These are phyloP conservation scores for Chlorella ohadii DNA, from an alignment of 139 green algal genomes.

Conservation along the genomic window DNA sequence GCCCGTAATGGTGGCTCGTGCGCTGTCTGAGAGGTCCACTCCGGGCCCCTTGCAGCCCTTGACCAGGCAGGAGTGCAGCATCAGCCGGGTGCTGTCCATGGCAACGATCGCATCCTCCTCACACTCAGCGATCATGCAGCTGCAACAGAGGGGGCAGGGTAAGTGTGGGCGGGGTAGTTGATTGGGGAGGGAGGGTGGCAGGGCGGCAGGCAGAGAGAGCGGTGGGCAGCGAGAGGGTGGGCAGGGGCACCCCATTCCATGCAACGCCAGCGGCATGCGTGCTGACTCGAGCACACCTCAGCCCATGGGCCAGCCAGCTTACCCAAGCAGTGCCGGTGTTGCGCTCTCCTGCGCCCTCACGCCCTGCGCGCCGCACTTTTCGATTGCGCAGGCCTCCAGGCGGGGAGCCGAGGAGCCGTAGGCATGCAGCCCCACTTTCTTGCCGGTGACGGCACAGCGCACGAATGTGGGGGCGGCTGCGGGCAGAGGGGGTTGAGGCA, in stretches of 20 bases:
- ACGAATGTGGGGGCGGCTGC: conserved; percentile 47
- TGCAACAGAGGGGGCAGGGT: neutral
- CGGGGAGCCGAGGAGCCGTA: conserved; percentile 20
- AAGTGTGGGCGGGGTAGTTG: too few relatives aligned
- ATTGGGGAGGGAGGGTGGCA: neutral
- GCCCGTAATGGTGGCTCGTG: neutral
- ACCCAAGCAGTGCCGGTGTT: conserved; percentile 2
- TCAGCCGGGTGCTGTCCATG: conserved; percentile 37
- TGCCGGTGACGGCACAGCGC: conserved; percentile 54
- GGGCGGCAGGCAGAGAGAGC: too few relatives aligned
- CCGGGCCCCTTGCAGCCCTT: conserved; percentile 55
- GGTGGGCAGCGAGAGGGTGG: too few relatives aligned
- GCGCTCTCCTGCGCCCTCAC: conserved; percentile 42
- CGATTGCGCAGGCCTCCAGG: conserved; percentile 55
- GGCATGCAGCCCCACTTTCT: conserved; percentile 53
- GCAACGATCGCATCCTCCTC: conserved; percentile 61
- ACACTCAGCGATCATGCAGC: conserved; percentile 51
- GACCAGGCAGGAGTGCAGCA: conserved; percentile 43
- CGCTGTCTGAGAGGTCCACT: conserved; percentile 51
- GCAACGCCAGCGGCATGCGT: too few relatives aligned
- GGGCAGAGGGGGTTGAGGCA: too few relatives aligned
- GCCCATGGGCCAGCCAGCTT: too few relatives aligned
- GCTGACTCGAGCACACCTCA: too few relatives aligned
- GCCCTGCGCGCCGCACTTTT: conserved; percentile 54
- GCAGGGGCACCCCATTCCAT: too few relatives aligned